A percentile compares a stretch with the other conserved stretches of the same genome.
phyloP scores from a whole-genome alignment of 805 yeast genomes.

The Peterozyma toletana region DNA sequence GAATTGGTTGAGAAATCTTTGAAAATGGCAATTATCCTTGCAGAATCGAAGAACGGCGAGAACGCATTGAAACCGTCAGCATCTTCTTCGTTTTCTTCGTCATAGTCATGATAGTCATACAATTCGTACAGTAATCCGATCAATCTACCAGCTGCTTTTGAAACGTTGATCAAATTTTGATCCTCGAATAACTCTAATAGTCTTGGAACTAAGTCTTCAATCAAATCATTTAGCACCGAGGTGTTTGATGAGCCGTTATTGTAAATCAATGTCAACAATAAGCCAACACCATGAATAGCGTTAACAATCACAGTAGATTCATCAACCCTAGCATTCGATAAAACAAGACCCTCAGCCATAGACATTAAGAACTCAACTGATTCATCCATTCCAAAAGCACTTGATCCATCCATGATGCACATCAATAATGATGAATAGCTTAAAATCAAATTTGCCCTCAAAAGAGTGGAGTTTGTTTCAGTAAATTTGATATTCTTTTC shows the following conservation, averaged over 20 bases:
- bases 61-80: slow-evolving; percentile 34
- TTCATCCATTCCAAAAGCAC: slow-evolving; percentile 43
- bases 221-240: slow-evolving; percentile 31
- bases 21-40: slow-evolving; percentile 32
- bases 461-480: slow-evolving; percentile 8
- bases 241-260: slow-evolving; percentile 23
- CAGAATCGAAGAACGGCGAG: slow-evolving; percentile 48
- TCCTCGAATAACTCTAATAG: slow-evolving; percentile 32
- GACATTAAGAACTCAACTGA: slow-evolving; percentile 34
- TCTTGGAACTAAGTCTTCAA: slow-evolving; percentile 32
- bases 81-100: slow-evolving; percentile 28
- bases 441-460: slow-evolving; percentile 14
- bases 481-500: slow-evolving; percentile 8
- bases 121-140: slow-evolving; percentile 51
- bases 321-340: slow-evolving; percentile 20
- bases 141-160: slow-evolving; percentile 48
- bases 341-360: slow-evolving; percentile 26
- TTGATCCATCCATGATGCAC: slow-evolving; percentile 39
- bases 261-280: slow-evolving; percentile 34
- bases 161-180: slow-evolving; percentile 34
- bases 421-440: slow-evolving; percentile 26
- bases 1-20: slow-evolving; percentile 41
- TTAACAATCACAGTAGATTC: slow-evolving; percentile 35
- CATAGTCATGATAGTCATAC: slow-evolving; percentile 34
- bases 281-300: slow-evolving; percentile 40